These are phyloP conservation scores for Cadophora gregata DNA, from an alignment of 2,329 filamentous ascomycete species.

Conservation along the genomic window DNA sequence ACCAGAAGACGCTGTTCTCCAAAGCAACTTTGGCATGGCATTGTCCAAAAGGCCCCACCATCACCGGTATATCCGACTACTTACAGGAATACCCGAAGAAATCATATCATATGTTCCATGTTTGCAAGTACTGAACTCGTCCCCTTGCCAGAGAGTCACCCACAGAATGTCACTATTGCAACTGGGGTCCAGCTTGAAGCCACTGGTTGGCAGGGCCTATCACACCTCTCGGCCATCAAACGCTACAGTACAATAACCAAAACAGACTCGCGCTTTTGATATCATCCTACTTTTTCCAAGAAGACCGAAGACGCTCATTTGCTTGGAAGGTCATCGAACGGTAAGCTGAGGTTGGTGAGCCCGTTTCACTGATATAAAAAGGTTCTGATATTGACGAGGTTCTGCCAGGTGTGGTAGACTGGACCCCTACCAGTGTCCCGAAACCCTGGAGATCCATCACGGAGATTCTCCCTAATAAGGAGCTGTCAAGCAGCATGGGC, in stretches of 20 bases:
- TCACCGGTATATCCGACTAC: background rate
- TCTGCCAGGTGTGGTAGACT: background rate
- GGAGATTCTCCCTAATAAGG: background rate
- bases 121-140: background rate
- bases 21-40: background rate
- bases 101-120: background rate
- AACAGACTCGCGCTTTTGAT: background rate
- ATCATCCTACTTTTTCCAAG: background rate
- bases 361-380: background rate
- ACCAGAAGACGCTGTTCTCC: background rate
- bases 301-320: background rate
- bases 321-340: background rate
- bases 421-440: background rate
- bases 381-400: background rate
- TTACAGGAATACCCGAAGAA: background rate
- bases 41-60: background rate
- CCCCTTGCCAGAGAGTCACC: background rate
- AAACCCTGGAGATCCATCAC: slow-evolving; percentile 9
- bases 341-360: background rate
- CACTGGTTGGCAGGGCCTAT: background rate
- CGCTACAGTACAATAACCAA: background rate
- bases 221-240: background rate
- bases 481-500: background rate
- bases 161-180: background rate
- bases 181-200: background rate